Evolutionary conservation across 2,329 filamentous ascomycete species (phyloP).

Genomic region (Orbilia blumenaviensis): DNA sequence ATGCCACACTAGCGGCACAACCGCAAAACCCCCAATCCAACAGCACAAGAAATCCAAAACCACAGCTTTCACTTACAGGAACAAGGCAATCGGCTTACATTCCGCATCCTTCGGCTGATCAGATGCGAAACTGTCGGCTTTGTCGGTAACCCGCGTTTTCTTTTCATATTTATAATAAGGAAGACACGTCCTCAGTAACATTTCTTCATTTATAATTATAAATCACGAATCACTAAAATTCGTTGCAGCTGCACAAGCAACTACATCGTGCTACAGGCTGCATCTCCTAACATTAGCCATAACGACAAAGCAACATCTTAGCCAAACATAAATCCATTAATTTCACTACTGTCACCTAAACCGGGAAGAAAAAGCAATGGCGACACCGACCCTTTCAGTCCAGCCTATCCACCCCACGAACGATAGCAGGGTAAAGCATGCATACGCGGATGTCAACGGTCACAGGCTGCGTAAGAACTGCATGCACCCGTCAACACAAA

Average conservation of each 20-base stretch:
- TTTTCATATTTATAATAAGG: not conserved
- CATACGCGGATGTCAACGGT: conserved; percentile 58
- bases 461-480: conserved; percentile 58
- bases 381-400: conserved; percentile 27
- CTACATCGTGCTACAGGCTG: not conserved
- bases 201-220: not conserved
- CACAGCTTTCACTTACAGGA: not conserved
- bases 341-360: no score
- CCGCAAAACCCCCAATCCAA: not conserved
- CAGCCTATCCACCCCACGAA: conserved; percentile 56
- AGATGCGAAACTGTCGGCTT: not conserved
- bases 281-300: no score
- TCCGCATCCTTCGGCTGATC: conserved; percentile 13
- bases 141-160: not conserved
- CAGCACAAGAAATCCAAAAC: not conserved
- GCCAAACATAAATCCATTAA: no score
- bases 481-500: conserved; percentile 54
- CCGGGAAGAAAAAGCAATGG: no score
- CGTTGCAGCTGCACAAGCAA: not conserved
- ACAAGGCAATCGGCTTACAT: not conserved
- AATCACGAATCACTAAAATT: not conserved
- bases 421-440: conserved; percentile 58
- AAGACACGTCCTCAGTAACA: not conserved
- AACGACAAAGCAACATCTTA: no score
- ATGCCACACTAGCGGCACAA: not conserved